Conservation (phyloP, 2,329 filamentous ascomycete species). For the Aureobasidium sp. region DNA sequence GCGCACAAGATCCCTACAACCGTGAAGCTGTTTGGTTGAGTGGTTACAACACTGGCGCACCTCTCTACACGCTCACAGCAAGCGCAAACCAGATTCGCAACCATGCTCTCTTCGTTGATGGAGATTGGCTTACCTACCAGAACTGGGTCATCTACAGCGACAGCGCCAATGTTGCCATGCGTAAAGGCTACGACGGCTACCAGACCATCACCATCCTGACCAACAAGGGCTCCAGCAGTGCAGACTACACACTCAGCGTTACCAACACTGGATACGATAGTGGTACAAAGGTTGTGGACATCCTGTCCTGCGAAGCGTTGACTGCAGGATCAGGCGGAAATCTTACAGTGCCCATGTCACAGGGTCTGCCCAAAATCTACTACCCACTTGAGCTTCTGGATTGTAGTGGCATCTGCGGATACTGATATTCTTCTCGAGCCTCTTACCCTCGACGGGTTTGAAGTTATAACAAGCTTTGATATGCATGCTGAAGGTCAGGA, state of each 20-base stretch:
- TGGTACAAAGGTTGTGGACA: constrained; percentile 27
- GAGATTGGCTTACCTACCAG: constrained; percentile 32
- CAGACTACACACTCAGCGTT: constrained; percentile 20
- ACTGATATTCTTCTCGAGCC: neutral
- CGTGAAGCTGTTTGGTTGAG: constrained; percentile 35
- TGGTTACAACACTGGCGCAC: constrained; percentile 31
- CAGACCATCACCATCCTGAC: constrained; percentile 31
- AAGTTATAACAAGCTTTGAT: neutral
- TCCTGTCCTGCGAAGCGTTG: constrained; percentile 27
- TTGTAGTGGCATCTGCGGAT: constrained; percentile 17
- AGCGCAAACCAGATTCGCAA: constrained; percentile 44
- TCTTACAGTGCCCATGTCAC: constrained; percentile 26
- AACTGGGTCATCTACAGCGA: constrained; percentile 33
- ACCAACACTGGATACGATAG: constrained; percentile 19
- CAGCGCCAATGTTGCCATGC: constrained; percentile 36
- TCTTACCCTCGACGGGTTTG: neutral
- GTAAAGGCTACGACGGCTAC: constrained; percentile 32
- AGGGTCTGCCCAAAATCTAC: constrained; percentile 28
- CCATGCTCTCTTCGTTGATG: constrained; percentile 32
- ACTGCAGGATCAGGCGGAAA: constrained; percentile 21
- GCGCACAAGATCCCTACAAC: constrained; percentile 27
- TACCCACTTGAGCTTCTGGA: constrained; percentile 19
- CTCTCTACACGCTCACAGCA: constrained; percentile 34
- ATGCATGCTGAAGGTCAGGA: neutral
- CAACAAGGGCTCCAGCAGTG: constrained; percentile 22